These are phyloP conservation scores for Populus hybrid DNA, from an alignment of 441 rosid genomes.

Conservation along the genomic window DNA sequence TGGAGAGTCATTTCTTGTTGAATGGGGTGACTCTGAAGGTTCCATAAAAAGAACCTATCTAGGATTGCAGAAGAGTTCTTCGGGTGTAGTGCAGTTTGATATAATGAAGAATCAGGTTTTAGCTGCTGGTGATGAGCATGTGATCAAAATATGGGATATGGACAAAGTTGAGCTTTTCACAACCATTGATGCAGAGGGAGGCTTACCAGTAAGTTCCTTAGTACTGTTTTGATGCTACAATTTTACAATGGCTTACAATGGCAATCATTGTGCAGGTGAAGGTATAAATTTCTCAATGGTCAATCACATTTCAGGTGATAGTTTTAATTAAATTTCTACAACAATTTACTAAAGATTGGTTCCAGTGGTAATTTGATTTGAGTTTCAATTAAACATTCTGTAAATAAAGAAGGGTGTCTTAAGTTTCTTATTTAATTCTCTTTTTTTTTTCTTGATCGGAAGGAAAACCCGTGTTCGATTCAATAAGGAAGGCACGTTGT, in stretches of 20 bases:
- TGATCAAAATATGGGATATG: conserved; percentile 60
- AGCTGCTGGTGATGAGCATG: conserved; percentile 58
- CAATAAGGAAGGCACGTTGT: conserved; percentile 69
- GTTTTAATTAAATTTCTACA: background rate
- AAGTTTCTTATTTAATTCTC: conserved; percentile 3
- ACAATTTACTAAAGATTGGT: background rate
- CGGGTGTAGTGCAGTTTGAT: conserved; percentile 46
- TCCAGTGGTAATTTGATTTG: background rate
- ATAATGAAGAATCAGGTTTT: conserved; percentile 39
- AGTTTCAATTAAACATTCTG: background rate
- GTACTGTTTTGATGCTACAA: background rate
- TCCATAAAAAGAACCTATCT: conserved; percentile 36
- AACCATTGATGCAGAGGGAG: conserved; percentile 45
- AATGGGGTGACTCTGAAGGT: conserved; percentile 66
- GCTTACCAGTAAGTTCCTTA: conserved; percentile 41
- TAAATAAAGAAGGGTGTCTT: background rate
- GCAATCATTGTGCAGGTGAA: conserved; percentile 8
- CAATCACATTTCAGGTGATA: background rate
- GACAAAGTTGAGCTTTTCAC: conserved; percentile 41
- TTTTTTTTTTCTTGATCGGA: conserved; percentile 18
- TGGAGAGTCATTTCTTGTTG: conserved; percentile 56
- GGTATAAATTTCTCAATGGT: background rate
- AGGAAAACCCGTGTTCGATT: conserved; percentile 73
- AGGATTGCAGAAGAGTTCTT: conserved; percentile 43
- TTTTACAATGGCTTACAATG: background rate